Percentiles rank a stretch among this genome's conserved stretches.
These are phyloP conservation scores for Trichosporon ovoides DNA, from an alignment of 1,284 basidiomycete genomes.

Conservation along the genomic window DNA sequence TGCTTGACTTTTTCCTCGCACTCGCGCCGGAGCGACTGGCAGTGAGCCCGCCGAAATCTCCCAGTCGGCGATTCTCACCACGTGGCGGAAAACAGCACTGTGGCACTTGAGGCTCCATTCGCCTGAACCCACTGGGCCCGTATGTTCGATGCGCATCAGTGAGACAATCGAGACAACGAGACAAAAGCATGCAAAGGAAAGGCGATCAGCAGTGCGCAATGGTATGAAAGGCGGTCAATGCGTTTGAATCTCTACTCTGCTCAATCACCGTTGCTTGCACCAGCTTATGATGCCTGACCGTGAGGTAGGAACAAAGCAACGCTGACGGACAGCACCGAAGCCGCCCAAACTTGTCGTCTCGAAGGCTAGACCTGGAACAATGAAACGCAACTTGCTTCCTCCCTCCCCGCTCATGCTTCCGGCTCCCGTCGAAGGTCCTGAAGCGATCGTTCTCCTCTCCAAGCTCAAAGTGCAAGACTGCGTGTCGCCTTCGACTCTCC, in stretches of 20 bases:
- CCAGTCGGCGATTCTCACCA: conserved; percentile 1
- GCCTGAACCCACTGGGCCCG: no score
- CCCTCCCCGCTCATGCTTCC: conserved; percentile 11
- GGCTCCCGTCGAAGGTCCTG: background rate
- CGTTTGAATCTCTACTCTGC: no score
- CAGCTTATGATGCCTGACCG: no score
- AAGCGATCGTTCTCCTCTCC: background rate
- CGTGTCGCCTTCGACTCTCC: background rate
- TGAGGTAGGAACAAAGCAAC: no score
- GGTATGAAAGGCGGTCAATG: no score
- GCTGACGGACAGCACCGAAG: background rate
- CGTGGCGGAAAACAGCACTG: background rate
- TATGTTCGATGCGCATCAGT: no score
- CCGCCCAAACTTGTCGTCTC: background rate
- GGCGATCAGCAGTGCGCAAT: no score
- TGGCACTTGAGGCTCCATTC: background rate
- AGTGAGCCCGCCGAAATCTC: background rate
- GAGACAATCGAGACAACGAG: no score
- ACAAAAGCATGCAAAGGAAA: no score
- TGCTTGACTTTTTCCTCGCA: background rate
- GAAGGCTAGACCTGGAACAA: background rate
- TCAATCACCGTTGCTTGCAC: no score
- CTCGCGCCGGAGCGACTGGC: background rate
- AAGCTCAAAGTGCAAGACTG: background rate
- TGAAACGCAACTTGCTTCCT: background rate